Evolutionary conservation across 176 grass and related monocot species (phyloP), one percentile per base, ranked within the genome.

Genomic region (Urochloa ruziziensis): DNA sequence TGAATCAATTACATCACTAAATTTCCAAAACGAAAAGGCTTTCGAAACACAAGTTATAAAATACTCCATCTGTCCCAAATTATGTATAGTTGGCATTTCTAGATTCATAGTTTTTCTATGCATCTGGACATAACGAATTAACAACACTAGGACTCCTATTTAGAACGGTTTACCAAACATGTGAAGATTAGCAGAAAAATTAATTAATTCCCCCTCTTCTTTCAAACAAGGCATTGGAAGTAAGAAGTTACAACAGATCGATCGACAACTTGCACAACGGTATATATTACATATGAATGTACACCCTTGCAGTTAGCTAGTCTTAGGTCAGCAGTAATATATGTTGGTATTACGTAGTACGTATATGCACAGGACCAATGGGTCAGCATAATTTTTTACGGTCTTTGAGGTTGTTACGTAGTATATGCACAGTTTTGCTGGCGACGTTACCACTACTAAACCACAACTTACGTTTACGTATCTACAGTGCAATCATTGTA

Each of bases 351-450:
- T n/a, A n/a, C n/a, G n/a, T n/a, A n/a, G 18, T 44, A 76, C 13
- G 21, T 59, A 59, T 35, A 51, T 43, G 30, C 25, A 19, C 37
- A 13, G 19, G 58, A 66, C 52, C 35, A 16, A 30, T 6, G 18
- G 61, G 24, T 24, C 48, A n/a, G 4, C 29, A 47, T 23, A 44
- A 30, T 84, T 62, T 15, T 30, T 84, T 67, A 67, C 34, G 0
- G 46, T 42, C 39, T 2, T 71, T 58, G 59, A 71, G 24, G 49
- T 59, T 82, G n/a, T 24, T 77, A 84, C 73, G 28, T 47, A 73
- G 21, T 36, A 84, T n/a, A n/a, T n/a, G n/a, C n/a, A n/a, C n/a
- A n/a, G n/a, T 44, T 34, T 28, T 43, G 36, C 48, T 68, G 25
- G 62, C 17, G 73, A 68, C 36, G 15, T 68, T 77, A 57, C 25